These are phyloP conservation scores for Thuidium tamariscinum DNA, from an alignment of 225 moss, liverwort and hornwort species.

Conservation along the genomic window DNA sequence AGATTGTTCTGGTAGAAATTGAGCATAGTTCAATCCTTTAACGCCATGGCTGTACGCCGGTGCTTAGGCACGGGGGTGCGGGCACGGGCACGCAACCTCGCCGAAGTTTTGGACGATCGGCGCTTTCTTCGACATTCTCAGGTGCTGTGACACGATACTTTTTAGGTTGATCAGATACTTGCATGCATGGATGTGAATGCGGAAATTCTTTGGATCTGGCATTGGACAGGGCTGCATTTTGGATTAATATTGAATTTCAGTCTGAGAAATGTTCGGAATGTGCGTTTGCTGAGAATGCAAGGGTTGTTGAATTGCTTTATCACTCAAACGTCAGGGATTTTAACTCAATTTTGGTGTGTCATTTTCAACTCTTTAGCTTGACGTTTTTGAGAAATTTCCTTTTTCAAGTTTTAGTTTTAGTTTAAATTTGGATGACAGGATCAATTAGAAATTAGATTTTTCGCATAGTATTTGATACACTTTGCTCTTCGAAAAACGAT, in stretches of 20 bases:
- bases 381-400: background rate
- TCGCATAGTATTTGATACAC: background rate
- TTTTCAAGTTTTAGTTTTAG: background rate
- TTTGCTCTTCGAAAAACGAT: background rate
- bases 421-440: background rate
- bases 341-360: background rate
- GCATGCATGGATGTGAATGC: background rate
- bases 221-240: background rate
- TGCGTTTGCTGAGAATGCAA: background rate
- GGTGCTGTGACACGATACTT: background rate
- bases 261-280: background rate
- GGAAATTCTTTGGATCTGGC: background rate
- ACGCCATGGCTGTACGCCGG: conserved; percentile 12
- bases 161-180: background rate
- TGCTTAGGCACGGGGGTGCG: conserved; percentile 6
- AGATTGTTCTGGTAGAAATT: background rate
- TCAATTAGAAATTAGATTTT: background rate
- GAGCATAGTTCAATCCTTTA: background rate
- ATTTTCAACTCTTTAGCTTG: background rate
- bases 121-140: background rate
- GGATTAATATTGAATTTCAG: background rate
- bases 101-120: background rate
- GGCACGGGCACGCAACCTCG: background rate
- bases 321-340: background rate
- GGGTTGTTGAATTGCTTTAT: background rate